Base-by-base conservation (phyloP, 495 filamentous ascomycete genomes). In the Friedmanniomyces simplex region DNA sequence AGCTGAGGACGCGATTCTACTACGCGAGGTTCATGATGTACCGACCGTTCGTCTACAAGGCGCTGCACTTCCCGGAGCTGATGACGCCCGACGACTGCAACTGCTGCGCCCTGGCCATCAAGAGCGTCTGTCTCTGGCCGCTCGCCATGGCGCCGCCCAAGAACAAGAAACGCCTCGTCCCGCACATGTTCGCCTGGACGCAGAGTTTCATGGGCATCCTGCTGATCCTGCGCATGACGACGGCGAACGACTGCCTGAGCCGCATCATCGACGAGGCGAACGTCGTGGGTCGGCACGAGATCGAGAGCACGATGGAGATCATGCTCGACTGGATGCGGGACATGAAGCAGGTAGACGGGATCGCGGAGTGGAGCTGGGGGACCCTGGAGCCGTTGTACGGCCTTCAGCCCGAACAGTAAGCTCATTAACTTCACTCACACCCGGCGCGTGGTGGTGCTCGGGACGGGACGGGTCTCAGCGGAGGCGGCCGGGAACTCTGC, bases 21-120 rank as follows among this genome's bases (percentile, higher is more conserved):
- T 79, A 81, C 66, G 72, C 77, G 13, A 77, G 77, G 46, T 82
- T 77, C 66, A 71, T 82, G 50, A 73, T 82, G 54, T 73, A 82
- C 59, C 73, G 78, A 14, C 79, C 80, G 12, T 83, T 79, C 57
- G 60, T 82, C 37, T 83, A 80, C 73, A 83, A 83, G 61, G 80
- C 78, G 1, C 65, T 83, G 28, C 78, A 82, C 63, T 74, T 74
- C 57, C 76, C 80, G 1, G 72, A 80, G 41, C 64, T 72, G 46
- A 72, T 81, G 68, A 77, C 71, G 8, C 63, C 74, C 24, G 74
- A 77, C 25, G 80, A 83, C 63, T 71, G 71, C 6, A 59, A 73
- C 14, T 77, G 74, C 43, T 74, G 70, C 21, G 76, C 73, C 18
- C 71, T 76, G 51, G 82, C 80, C 54, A 70, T 83, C 12, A 71